A percentile compares a stretch with the other conserved stretches of the same genome.
phyloP scores from a whole-genome alignment of 148 eudicot genomes.

The Polygonum maritimum region DNA sequence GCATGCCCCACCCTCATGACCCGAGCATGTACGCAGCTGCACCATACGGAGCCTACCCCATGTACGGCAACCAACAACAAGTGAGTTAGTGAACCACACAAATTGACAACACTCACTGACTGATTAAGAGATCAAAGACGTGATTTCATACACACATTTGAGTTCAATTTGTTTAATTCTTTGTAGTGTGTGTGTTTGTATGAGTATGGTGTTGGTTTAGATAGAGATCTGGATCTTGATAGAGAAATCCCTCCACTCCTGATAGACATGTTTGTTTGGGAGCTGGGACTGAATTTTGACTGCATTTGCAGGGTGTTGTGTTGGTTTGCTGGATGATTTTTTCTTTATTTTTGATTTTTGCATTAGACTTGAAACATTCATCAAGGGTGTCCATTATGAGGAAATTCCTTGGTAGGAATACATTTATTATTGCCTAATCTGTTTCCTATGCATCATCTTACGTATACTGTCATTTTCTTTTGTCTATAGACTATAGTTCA shows the following conservation, averaged over 20 bases:
- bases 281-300: neutral
- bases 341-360: neutral
- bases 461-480: neutral
- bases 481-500: too few relatives aligned
- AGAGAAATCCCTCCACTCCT: constrained; percentile 6
- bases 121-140: neutral
- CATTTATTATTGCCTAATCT: neutral
- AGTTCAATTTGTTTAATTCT: neutral
- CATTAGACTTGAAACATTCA: neutral
- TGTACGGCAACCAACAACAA: constrained; percentile 53
- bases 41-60: constrained; percentile 70
- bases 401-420: neutral
- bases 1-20: constrained; percentile 67
- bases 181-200: neutral
- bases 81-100: constrained; percentile 25
- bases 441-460: neutral
- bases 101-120: neutral
- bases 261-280: neutral
- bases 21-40: constrained; percentile 70
- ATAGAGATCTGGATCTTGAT: neutral
- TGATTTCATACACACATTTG: neutral
- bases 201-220: constrained; percentile 4
- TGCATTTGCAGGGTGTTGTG: neutral
- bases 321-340: neutral
- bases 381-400: constrained; percentile 1